Base-by-base conservation (phyloP, 2,329 filamentous ascomycete genomes). In the Trichoderma aggressivum region DNA sequence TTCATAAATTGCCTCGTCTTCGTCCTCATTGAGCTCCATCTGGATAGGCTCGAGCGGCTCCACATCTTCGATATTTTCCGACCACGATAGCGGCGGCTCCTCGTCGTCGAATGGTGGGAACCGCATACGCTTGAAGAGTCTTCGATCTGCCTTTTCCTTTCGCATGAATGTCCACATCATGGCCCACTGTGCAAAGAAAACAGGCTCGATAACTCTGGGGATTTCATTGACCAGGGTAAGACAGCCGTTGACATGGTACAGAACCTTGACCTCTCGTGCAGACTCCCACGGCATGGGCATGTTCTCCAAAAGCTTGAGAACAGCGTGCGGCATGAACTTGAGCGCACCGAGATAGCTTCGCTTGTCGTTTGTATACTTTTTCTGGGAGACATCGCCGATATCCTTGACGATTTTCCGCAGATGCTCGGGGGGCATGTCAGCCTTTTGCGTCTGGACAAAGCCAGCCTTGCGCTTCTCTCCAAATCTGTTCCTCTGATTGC, bases 261-360 rank as follows among this genome's bases (percentile, higher is more conserved):
- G 86, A 32, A 99, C 96, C 83, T 98, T 98, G 73, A 99, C 97
- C 79, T 99, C 96, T 74, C 94, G 90, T 30, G 94, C 90, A 71
- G 94, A 96, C 84, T 99, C 96, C 96, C 96, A 99, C 0, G 96
- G 96, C 96, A 99, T 99, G 5, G 96, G 96, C 96, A 99, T 99
- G 78, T 99, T 99, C 84, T 99, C 96, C 70, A 99, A 82, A 28
- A 99, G 87, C 85, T 99, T 99, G 84, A 99, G 84, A 12, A 99
- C 96, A 7, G 96, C 96, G 80, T 99, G 96, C 1, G 96, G 96
- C 96, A 99, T 99, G 84, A 98, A 99, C 84, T 99, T 99, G 74
- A 99, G 84, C 39, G 97, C 96, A 74, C 97, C 97, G 61, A 99
- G 87, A 81, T 99, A 99, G 82, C 94, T 98, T 76, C 96, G 90